These are phyloP conservation scores for Camptophora hylomeconis DNA, from an alignment of 2,329 filamentous ascomycete genomes.

Conservation along the genomic window DNA sequence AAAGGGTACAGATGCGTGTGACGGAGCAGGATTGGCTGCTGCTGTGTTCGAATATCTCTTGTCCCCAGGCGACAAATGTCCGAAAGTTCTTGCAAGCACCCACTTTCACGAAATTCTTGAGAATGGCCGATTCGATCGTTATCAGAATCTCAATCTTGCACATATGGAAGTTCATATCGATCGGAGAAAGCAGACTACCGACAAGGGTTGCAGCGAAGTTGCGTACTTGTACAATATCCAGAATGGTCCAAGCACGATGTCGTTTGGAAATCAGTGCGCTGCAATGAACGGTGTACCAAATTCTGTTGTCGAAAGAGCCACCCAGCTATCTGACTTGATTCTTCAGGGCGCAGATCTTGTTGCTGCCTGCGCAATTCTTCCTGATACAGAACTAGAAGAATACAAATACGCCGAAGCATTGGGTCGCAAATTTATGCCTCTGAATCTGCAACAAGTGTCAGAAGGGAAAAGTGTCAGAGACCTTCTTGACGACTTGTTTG, in stretches of 20 bases:
- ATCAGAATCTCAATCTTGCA: constrained; percentile 37
- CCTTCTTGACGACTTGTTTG: too few species aligned
- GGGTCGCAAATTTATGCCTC: constrained; percentile 10
- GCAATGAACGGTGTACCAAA: constrained; percentile 70
- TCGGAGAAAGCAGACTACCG: constrained; percentile 20
- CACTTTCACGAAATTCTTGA: constrained; percentile 50
- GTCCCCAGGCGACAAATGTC: constrained; percentile 32
- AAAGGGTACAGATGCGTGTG: constrained; percentile 47
- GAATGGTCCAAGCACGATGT: constrained; percentile 58
- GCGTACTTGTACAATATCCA: constrained; percentile 56
- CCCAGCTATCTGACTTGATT: constrained; percentile 55
- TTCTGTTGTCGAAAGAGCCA: constrained; percentile 61
- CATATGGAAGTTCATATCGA: constrained; percentile 45
- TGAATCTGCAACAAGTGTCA: constrained; percentile 10
- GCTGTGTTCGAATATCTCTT: constrained; percentile 48
- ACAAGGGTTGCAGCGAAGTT: constrained; percentile 38
- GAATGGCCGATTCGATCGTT: constrained; percentile 35
- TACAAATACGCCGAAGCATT: constrained; percentile 48
- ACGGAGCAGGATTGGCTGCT: constrained; percentile 52
- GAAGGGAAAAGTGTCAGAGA: background rate
- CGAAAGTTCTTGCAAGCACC: constrained; percentile 49
- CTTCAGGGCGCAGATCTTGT: constrained; percentile 65
- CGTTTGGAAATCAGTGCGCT: constrained; percentile 77
- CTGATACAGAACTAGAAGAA: constrained; percentile 47
- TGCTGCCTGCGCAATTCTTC: constrained; percentile 55